These are phyloP conservation scores for Paramecium bursaria DNA, from an alignment of 73 alveolate species.

Conservation along the genomic window DNA sequence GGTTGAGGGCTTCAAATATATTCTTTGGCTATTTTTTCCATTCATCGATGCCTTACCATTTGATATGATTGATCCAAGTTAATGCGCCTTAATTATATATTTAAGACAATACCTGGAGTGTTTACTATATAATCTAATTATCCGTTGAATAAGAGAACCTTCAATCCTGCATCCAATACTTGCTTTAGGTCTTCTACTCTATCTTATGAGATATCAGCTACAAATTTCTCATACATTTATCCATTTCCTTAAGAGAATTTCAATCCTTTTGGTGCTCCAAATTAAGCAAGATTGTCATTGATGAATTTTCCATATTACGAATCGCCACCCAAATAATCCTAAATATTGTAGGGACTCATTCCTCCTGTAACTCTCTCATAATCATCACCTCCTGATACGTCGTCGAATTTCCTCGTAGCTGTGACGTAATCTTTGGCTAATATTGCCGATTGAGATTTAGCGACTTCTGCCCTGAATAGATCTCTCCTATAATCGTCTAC, in stretches of 20 bases:
- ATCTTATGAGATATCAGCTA: slow-evolving; percentile 10
- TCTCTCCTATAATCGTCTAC: slow-evolving; percentile 1
- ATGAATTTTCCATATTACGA: slow-evolving; percentile 2
- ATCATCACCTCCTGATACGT: slow-evolving; percentile 2
- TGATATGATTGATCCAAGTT: slow-evolving; percentile 74
- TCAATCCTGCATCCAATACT: not conserved
- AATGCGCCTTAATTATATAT: slow-evolving; percentile 69
- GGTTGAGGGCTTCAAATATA: slow-evolving; percentile 49
- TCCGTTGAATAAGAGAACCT: slow-evolving; percentile 49
- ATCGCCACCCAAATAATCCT: slow-evolving; percentile 1
- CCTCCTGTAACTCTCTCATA: not conserved
- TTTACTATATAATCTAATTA: slow-evolving; percentile 52
- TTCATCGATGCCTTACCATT: slow-evolving; percentile 67
- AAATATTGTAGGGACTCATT: slow-evolving; percentile 20
- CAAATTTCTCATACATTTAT: slow-evolving; percentile 10
- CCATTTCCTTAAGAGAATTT: slow-evolving; percentile 2
- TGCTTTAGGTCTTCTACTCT: not conserved
- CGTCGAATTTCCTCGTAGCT: slow-evolving; percentile 23
- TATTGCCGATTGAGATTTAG: slow-evolving; percentile 12
- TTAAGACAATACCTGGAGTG: slow-evolving; percentile 1
- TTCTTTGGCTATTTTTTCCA: slow-evolving; percentile 67
- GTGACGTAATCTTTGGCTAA: not conserved
- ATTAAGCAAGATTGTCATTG: slow-evolving; percentile 4
- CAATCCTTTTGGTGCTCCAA: not conserved
- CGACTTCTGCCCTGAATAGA: not conserved